Evolutionary conservation across 1,284 basidiomycete species (phyloP).

Genomic region (Sparassis latifolia): DNA sequence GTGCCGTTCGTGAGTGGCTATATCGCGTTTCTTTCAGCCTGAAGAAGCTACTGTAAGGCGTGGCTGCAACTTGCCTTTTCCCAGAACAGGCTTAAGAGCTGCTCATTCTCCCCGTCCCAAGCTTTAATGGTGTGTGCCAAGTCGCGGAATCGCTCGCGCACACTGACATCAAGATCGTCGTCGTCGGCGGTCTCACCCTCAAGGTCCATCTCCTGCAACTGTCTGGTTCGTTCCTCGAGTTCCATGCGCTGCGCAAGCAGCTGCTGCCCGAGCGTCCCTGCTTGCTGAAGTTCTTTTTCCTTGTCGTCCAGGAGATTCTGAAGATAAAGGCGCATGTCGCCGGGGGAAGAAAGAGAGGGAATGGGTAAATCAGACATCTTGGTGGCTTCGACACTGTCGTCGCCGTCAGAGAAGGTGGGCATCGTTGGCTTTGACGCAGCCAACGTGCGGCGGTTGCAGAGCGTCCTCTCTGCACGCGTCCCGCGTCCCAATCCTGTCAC

Average conservation of each 20-base stretch:
- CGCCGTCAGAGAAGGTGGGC: conserved; percentile 32
- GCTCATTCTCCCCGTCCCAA: conserved; percentile 84
- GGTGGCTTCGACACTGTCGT: conserved; percentile 17
- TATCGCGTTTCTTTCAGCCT: neutral
- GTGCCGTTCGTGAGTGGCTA: conserved; percentile 28
- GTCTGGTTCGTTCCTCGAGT: conserved; percentile 79
- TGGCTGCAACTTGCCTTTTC: conserved; percentile 42
- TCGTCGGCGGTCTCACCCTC: conserved; percentile 54
- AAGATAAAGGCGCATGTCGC: conserved; percentile 69
- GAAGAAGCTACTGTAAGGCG: no score
- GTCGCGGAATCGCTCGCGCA: conserved; percentile 67
- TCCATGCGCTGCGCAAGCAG: conserved; percentile 89
- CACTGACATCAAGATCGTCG: conserved; percentile 49
- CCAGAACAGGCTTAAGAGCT: conserved; percentile 68
- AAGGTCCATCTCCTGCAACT: conserved; percentile 63
- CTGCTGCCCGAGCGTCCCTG: conserved; percentile 85
- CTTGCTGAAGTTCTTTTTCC: conserved; percentile 84
- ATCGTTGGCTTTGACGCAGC: conserved; percentile 17
- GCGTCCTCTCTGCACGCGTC: neutral
- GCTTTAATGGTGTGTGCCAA: conserved; percentile 69
- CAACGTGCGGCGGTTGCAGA: conserved; percentile 2
- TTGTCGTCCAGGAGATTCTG: conserved; percentile 82
- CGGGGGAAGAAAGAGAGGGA: conserved; percentile 39
- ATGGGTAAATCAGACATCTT: conserved; percentile 15
- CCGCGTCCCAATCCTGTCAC: neutral